phyloP scores from a whole-genome alignment of 306 rosid genomes.

The Benincasa hispida region DNA sequence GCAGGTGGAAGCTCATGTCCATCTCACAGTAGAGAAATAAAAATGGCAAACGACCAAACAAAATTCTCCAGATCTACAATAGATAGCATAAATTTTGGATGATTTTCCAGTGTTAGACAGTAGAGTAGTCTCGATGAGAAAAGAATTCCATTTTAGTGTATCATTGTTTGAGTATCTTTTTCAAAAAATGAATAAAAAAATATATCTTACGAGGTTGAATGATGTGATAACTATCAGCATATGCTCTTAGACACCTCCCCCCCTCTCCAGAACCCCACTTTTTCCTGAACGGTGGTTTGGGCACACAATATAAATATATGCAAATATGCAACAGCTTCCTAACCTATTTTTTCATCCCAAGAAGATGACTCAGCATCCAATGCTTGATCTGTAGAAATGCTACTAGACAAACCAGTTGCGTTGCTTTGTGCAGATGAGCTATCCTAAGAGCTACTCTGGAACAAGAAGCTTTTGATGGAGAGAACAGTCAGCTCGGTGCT shows the following conservation, averaged over 20 bases:
- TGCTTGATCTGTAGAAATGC: conserved; percentile 16
- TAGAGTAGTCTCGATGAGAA: background rate
- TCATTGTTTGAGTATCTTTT: background rate
- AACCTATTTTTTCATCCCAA: conserved; percentile 47
- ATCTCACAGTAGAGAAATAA: background rate
- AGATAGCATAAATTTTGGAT: background rate
- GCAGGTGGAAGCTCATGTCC: background rate
- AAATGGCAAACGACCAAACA: background rate
- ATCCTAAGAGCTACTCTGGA: conserved; percentile 17
- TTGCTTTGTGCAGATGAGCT: conserved; percentile 15
- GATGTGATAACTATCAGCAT: background rate
- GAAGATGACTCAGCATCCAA: conserved; percentile 22
- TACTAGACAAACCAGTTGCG: conserved; percentile 15
- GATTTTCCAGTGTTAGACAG: background rate
- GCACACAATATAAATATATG: background rate
- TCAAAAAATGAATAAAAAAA: too few relatives aligned
- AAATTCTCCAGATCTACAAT: background rate
- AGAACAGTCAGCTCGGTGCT: conserved; percentile 20
- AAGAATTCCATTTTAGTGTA: background rate
- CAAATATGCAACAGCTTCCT: background rate
- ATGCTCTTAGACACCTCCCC: too few relatives aligned
- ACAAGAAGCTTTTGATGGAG: conserved; percentile 20
- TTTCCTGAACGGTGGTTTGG: background rate
- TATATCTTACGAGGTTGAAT: background rate
- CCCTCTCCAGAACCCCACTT: too few relatives aligned